A percentile compares a stretch with the other conserved stretches of the same genome.
Evolutionary conservation across 1,284 basidiomycete genomes (phyloP).

Genomic region (Trametes pubescens): DNA sequence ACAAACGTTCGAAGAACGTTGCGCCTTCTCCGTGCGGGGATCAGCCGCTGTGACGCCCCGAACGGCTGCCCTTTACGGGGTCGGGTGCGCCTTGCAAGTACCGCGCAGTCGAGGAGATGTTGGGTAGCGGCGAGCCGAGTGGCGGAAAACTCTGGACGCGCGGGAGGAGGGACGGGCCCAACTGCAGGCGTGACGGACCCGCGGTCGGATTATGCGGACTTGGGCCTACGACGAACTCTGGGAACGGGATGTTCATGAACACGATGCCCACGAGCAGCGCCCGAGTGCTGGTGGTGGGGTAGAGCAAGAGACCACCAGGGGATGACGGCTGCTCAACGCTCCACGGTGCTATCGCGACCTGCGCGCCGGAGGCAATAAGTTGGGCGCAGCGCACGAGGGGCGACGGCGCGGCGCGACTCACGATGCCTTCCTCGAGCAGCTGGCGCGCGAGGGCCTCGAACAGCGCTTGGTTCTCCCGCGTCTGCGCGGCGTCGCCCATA

Average conservation of each 20-base stretch:
- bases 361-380: conserved; percentile 9
- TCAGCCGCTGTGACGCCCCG: conserved; percentile 30
- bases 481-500: conserved; percentile 55
- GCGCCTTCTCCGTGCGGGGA: conserved; percentile 1
- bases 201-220: conserved; percentile 28
- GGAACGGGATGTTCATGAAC: conserved; percentile 60
- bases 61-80: conserved; percentile 7
- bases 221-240: conserved; percentile 52
- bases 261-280: conserved; percentile 66
- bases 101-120: conserved; percentile 38
- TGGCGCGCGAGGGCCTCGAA: conserved; percentile 63
- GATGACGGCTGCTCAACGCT: conserved; percentile 50
- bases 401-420: conserved; percentile 42
- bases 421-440: conserved; percentile 60
- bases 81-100: conserved; percentile 28
- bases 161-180: conserved; percentile 16
- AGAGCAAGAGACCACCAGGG: conserved; percentile 65
- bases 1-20: conserved; percentile 16
- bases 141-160: conserved; percentile 24
- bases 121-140: conserved; percentile 36
- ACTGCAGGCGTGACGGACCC: conserved; percentile 12
- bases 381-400: not conserved
- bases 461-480: conserved; percentile 57
- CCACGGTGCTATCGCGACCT: conserved; percentile 69
- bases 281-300: conserved; percentile 59